Conservation (phyloP, 2,329 filamentous ascomycete genomes). For the Alternaria sp. region DNA sequence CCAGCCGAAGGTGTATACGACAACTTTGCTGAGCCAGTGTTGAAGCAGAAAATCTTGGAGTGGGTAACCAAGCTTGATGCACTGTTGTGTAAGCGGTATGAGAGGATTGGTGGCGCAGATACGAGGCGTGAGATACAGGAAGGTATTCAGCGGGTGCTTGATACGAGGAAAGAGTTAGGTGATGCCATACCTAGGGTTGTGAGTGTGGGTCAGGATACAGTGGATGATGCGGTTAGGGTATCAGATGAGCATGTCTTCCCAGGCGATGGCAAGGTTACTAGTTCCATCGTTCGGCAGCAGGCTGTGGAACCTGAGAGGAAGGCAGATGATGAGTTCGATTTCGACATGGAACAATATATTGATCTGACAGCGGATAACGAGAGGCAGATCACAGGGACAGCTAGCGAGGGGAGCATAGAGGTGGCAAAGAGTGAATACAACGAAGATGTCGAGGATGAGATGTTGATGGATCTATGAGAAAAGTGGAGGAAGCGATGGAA, state of each 20-base stretch:
- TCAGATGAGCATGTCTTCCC: neutral
- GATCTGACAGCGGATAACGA: neutral
- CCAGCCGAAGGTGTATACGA: constrained; percentile 17
- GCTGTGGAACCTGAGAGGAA: neutral
- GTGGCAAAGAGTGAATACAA: constrained; percentile 10
- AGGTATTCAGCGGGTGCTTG: constrained; percentile 20
- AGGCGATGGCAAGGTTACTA: neutral
- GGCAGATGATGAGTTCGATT: neutral
- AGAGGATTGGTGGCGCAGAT: constrained; percentile 14
- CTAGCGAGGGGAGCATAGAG: constrained; percentile 1
- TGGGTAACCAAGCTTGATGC: constrained; percentile 31
- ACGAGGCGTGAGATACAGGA: constrained; percentile 21
- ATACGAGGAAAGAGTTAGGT: constrained; percentile 3
- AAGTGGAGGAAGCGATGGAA: neutral
- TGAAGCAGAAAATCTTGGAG: constrained; percentile 12
- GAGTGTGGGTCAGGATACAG: neutral
- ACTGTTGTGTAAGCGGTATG: constrained; percentile 17
- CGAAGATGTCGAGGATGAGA: constrained; percentile 33
- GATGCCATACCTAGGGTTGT: neutral
- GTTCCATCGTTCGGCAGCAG: neutral
- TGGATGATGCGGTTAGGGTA: neutral
- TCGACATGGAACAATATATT: neutral
- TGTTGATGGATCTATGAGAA: constrained; percentile 34
- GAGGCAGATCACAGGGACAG: constrained; percentile 7
- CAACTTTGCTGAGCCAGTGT: constrained; percentile 11